Evolutionary conservation across 2,329 filamentous ascomycete species (phyloP).

Genomic region (Tolypocladium album): DNA sequence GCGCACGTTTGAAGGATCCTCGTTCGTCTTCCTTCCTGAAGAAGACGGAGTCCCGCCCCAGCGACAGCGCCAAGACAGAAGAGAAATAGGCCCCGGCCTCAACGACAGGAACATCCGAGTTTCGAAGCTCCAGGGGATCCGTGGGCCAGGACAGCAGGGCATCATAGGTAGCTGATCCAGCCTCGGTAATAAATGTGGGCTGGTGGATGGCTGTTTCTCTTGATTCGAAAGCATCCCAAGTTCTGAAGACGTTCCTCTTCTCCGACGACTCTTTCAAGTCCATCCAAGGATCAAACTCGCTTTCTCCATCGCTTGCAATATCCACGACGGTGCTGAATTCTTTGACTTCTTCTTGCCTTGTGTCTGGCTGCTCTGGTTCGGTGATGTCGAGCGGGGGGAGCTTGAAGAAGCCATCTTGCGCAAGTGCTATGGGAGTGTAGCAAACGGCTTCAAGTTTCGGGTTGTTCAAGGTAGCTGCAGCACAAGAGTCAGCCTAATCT

Average conservation of each 20-base stretch:
- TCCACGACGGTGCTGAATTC: neutral
- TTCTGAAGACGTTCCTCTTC: constrained; percentile 37
- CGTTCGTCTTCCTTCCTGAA: constrained; percentile 50
- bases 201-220: constrained; percentile 21
- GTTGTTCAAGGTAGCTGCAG: neutral
- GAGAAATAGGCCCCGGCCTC: constrained; percentile 37
- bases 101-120: constrained; percentile 30
- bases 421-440: constrained; percentile 9
- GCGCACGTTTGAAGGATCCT: constrained; percentile 38
- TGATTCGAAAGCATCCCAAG: constrained; percentile 59
- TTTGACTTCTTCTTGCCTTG: neutral
- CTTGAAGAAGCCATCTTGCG: constrained; percentile 21
- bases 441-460: constrained; percentile 5
- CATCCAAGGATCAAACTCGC: constrained; percentile 33
- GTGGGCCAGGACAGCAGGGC: constrained; percentile 36
- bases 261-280: constrained; percentile 19
- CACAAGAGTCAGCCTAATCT: neutral
- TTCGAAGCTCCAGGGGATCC: constrained; percentile 28
- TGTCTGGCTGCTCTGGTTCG: constrained; percentile 1
- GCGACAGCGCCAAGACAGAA: constrained; percentile 53
- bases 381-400: constrained; percentile 1
- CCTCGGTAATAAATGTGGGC: constrained; percentile 56
- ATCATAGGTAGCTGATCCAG: constrained; percentile 55
- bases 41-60: constrained; percentile 62
- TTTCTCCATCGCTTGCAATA: constrained; percentile 3